Evolutionary conservation across 208 protist genomes (phyloP), one percentile per base, ranked within the genome.

Genomic region (Naegleria fowleri): DNA sequence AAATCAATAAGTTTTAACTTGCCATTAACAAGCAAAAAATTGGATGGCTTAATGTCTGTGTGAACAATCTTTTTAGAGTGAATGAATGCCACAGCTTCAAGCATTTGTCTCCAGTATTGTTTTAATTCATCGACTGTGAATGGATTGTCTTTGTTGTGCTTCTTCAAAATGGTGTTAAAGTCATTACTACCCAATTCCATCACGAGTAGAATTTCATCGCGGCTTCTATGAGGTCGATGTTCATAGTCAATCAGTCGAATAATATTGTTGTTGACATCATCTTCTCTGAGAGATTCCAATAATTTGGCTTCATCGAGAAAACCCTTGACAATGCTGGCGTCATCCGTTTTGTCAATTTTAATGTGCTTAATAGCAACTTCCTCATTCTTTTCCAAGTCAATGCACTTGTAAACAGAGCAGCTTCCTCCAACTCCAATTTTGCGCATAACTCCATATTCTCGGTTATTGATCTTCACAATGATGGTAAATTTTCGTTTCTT

Each of bases 1-100:
- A 98, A 98, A 92, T 98, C 96, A 83, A 98, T 98, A 29, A 98
- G 89, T 92, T 98, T 98, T 2, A 98, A 92, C 52, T 43, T 43
- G 11, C 95, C 96, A 43, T 95, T 83, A 7, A 97, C 94, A 0
- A 94, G 91, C 0, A 98, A 91, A 90, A 98, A 98, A 92, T 98
- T 98, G 15, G 96, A 94, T 5, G 96, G 96, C 92, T 98, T 98
- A 16, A 98, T 91, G 92, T 98, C 96, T 13, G 90, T 55, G 89
- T 98, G 96, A 19, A 98, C 93, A 7, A 98, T 97, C 5, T 92
- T 52, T 29, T 97, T 51, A 40, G 97, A 85, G 90, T 97, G 96
- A 33, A 96, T 95, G 1, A 88, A 88, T 36, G 93, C 13, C 5
- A 97, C 95, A 4, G 93, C 93, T 55, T 94, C 92, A n/a, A 96